Evolutionary conservation across 176 grass and related monocot genomes (phyloP), one percentile per base, ranked within the genome.

Genomic region (Secale cereale): DNA sequence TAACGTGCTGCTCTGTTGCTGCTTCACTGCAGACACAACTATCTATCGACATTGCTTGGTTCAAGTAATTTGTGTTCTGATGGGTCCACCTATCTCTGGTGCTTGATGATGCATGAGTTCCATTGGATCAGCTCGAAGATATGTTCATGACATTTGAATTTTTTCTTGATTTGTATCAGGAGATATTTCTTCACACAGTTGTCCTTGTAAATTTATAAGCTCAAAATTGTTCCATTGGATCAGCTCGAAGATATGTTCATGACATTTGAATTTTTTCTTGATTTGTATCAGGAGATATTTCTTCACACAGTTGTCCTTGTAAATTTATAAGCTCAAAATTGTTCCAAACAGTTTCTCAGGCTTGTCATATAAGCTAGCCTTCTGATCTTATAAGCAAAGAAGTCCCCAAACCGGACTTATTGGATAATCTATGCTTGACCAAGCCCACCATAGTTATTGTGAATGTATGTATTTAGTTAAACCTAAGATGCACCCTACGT

Each of bases 11-110:
- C 17, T 17, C 2, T 17, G n/a, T 23, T 86, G 37, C 52, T 8
- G 60, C 61, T 79, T 88, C 54, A 31, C 81, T 26, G 20, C 68
- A 72, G 70, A 60, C 70, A 79, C 65, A 50, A 78, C 70, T 41
- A 71, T 57, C 65, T 33, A 33, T 33, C 32, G 32, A 33, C n/a
- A 46, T 62, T 35, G 31, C 54, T 84, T 65, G 74, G 46, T 15
- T 70, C 33, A 19, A 30, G 32, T 50, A 65, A 88, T 71, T 37
- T 88, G 32, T 87, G 27, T 70, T 83, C 23, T 22, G 17, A 71
- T 78, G 27, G 69, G 71, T 88, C 40, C 4, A 3, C 41, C 27
- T 20, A 19, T 78, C 12, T 80, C 56, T 40, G 7, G 11, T 71
- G 22, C 68, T 71, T 26, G 36, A 50, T 62, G 39, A 83, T 78